Evolutionary conservation across 352 stramenopile species (phyloP), one percentile per base, ranked within the genome.

Genomic region (Thraustotheca clavata): DNA sequence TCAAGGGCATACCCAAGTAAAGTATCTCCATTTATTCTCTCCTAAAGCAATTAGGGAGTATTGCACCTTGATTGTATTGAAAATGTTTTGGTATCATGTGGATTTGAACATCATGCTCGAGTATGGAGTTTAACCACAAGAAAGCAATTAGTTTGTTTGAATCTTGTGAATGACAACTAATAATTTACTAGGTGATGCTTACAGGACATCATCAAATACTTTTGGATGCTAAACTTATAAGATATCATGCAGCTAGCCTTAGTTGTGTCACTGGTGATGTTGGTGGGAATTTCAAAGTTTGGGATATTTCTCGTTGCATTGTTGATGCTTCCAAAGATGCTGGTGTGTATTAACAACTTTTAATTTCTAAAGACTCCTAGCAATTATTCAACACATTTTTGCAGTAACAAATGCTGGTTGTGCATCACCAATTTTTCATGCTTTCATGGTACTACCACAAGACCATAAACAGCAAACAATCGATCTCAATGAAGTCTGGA

Each of bases 91-190:
- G 57, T 95, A 8, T 90, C 75, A 60, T 86, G 73, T 5, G 86
- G 84, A 0, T 95, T 94, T 41, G 86, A 95, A 52, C 80, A 93
- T 49, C 76, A 89, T 65, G 80, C 83, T 4, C 88, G 88, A 27
- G 86, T 83, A 60, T 95, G 86, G 86, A 87, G 76, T 54, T 60
- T 90, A 18, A 26, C 73, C 1, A 73, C 72, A 34, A 67, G 74
- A 31, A 69, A 67, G 2, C 67, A 65, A 11, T 33, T 65, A 29
- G 57, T 65, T 43, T 38, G 34, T 61, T 38, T 11, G 31, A 16
- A 5, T 29, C 18, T 61, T 34, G 18, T 41, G 11, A 20, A 31
- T n/a, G 22, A 22, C 20, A 24, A 60, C 7, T 2, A 54, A 54
- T 2, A 29, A 4, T 31, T 33, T n/a, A 12, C 16, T 57, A 76